Conservation (phyloP, 176 grass and related monocot species). For the Bonia amplexicaulis region DNA sequence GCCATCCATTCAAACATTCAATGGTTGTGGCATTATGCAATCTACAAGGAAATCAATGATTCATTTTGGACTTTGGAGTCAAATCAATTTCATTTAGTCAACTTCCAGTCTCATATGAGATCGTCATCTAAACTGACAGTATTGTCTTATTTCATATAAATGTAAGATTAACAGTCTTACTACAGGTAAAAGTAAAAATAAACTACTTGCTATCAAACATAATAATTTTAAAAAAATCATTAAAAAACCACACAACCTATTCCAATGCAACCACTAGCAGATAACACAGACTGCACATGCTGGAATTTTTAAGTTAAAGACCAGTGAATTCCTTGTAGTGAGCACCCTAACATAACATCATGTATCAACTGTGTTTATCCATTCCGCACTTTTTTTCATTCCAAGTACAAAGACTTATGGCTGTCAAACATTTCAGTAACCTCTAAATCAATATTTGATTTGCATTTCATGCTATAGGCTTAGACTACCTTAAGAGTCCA, state of each 20-base stretch:
- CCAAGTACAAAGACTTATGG: neutral
- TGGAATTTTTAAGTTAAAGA: slow-evolving; percentile 2
- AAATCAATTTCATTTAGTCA: neutral
- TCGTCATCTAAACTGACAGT: neutral
- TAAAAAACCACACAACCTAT: neutral
- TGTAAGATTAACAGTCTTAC: neutral
- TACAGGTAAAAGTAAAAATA: neutral
- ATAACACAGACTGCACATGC: neutral
- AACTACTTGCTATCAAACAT: neutral
- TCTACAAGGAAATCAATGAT: neutral
- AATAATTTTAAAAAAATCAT: neutral
- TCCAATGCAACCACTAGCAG: neutral
- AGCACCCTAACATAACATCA: slow-evolving; percentile 8
- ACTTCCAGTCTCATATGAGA: neutral
- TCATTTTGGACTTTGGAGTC: neutral
- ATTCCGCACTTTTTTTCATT: neutral
- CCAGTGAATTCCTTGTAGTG: neutral
- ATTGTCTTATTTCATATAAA: neutral
- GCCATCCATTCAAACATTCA: neutral
- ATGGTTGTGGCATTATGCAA: neutral
- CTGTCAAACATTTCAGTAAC: neutral
- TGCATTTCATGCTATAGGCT: neutral
- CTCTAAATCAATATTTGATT: neutral
- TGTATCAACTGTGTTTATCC: neutral
- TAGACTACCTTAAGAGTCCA: neutral